Conservation (phyloP, 352 stramenopile species). For the Saprolegnia parasitica region DNA sequence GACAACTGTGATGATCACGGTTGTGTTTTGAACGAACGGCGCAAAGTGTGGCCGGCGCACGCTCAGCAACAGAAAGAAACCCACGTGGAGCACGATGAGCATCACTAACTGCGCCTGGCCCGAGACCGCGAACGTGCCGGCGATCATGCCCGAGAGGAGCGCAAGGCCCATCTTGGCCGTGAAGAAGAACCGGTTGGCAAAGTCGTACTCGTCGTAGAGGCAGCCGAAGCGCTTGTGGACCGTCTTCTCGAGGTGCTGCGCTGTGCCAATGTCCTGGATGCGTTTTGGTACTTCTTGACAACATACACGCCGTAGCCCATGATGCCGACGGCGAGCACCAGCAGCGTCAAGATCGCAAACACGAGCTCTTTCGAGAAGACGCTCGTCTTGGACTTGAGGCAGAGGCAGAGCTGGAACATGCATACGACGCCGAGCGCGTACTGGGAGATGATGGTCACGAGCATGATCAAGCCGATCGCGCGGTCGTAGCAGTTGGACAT, state of each 20-base stretch:
- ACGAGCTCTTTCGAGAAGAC: slow-evolving; percentile 70
- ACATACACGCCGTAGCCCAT: slow-evolving; percentile 74
- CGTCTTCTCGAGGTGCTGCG: slow-evolving; percentile 73
- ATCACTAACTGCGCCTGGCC: slow-evolving; percentile 49
- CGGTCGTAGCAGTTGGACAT: slow-evolving; percentile 79
- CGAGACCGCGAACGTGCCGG: slow-evolving; percentile 50
- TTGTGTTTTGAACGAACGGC: slow-evolving; percentile 65
- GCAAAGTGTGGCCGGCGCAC: slow-evolving; percentile 65
- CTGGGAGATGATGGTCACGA: slow-evolving; percentile 74
- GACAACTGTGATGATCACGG: slow-evolving; percentile 69
- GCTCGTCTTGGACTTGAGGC: neutral
- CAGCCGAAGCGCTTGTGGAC: slow-evolving; percentile 76
- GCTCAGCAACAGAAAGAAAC: slow-evolving; percentile 73
- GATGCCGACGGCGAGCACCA: slow-evolving; percentile 54
- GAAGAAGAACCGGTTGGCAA: slow-evolving; percentile 83
- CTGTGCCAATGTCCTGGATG: slow-evolving; percentile 66
- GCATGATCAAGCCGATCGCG: slow-evolving; percentile 70
- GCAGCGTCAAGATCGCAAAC: slow-evolving; percentile 30
- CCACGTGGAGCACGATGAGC: slow-evolving; percentile 49
- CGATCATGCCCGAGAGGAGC: slow-evolving; percentile 53
- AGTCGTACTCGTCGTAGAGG: slow-evolving; percentile 87
- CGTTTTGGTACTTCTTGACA: slow-evolving; percentile 64
- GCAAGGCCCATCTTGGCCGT: slow-evolving; percentile 71
- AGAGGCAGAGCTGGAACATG: slow-evolving; percentile 63
- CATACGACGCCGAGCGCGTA: slow-evolving; percentile 80